Conservation (phyloP, 1,139 yeast genomes). For the Martiniozyma asiatica region DNA sequence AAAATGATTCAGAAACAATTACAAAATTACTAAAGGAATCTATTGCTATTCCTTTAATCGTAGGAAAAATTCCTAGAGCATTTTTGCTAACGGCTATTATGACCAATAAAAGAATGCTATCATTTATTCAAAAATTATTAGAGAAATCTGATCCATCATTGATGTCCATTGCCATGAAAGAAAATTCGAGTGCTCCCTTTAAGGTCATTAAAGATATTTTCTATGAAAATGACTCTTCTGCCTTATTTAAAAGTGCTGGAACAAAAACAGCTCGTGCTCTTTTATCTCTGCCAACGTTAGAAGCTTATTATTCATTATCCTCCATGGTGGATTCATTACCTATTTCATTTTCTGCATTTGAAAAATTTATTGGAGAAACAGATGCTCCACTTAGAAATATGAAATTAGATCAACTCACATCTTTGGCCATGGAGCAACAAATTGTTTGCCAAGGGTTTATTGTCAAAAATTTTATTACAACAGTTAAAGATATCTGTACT, state of each 20-base stretch:
- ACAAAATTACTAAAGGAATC: constrained; percentile 15
- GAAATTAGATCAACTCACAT: constrained; percentile 23
- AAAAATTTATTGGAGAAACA: constrained; percentile 45
- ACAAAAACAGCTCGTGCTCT: constrained; percentile 26
- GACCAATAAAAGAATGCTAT: constrained; percentile 57
- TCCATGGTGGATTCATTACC: constrained; percentile 45
- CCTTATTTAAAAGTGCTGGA: constrained; percentile 8
- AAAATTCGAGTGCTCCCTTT: constrained; percentile 21
- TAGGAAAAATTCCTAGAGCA: constrained; percentile 62
- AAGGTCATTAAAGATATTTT: constrained; percentile 29
- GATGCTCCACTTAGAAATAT: constrained; percentile 27
- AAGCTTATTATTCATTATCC: constrained; percentile 41
- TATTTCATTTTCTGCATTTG: constrained; percentile 47
- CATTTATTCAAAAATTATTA: constrained; percentile 29
- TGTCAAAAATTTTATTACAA: constrained; percentile 33
- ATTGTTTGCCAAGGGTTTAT: constrained; percentile 53
- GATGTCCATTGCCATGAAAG: constrained; percentile 16
- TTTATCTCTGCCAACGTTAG: constrained; percentile 39
- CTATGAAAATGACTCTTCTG: constrained; percentile 25
- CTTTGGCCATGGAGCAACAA: constrained; percentile 47
- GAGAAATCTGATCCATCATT: constrained; percentile 22
- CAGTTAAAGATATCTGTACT: constrained; percentile 25
- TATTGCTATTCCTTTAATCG: constrained; percentile 37
- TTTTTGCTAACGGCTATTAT: constrained; percentile 59
- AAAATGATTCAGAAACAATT: constrained; percentile 12